These are phyloP conservation scores for Fusarium sp. DNA, from an alignment of 2,329 filamentous ascomycete genomes.

Conservation along the genomic window DNA sequence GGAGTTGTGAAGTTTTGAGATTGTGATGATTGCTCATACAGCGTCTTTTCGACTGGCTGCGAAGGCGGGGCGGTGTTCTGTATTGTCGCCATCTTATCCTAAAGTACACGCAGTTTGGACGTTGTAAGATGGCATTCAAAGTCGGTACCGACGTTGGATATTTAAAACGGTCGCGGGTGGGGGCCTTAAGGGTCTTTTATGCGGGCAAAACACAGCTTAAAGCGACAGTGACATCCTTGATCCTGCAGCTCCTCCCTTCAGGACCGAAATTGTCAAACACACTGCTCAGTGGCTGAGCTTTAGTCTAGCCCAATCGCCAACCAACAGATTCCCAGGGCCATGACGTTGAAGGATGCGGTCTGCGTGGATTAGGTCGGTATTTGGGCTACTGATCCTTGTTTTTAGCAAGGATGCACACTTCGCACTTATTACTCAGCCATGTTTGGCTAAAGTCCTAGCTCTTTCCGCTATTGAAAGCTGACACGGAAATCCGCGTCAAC, in stretches of 20 bases:
- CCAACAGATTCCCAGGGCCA: slow-evolving; percentile 2
- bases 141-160: not conserved
- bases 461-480: too few species aligned
- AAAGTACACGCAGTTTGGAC: too few species aligned
- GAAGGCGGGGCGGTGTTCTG: slow-evolving; percentile 1
- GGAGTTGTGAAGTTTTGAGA: slow-evolving; percentile 6
- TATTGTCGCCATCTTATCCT: slow-evolving; percentile 8
- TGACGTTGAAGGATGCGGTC: slow-evolving; percentile 28
- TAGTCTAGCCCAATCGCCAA: slow-evolving; percentile 12
- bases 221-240: not conserved
- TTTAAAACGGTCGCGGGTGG: not conserved
- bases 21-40: not conserved
- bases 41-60: not conserved
- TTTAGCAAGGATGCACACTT: slow-evolving; percentile 5
- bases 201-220: not conserved
- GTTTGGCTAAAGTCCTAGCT: not conserved
- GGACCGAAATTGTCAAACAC: not conserved
- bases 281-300: slow-evolving; percentile 17
- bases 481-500: slow-evolving; percentile 1
- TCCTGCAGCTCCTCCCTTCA: not conserved
- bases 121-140: not conserved
- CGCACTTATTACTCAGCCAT: too few species aligned
- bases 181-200: slow-evolving; percentile 12
- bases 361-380: too few species aligned
- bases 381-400: slow-evolving; percentile 6